Evolutionary conservation across 2,329 filamentous ascomycete species (phyloP), one percentile per base, ranked within the genome.

Genomic region (Microcyclospora pomicola): DNA sequence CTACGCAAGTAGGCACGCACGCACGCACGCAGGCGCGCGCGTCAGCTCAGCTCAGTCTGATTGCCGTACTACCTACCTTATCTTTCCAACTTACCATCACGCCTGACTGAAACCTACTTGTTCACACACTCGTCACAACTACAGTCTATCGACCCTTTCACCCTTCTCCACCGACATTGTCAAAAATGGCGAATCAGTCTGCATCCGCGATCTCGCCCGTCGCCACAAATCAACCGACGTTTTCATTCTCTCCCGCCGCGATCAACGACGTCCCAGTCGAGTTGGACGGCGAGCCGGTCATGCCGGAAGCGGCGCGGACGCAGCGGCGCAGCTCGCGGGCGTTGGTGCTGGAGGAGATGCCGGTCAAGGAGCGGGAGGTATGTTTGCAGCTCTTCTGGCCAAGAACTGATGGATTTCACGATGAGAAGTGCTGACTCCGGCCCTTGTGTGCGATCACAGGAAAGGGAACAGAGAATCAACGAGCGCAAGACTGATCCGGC

Each of bases 201-300:
- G 44, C 41, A n/a, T 39, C 39, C 9, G 43, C 47, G 4, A 44
- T 57, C 19, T 57, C 54, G 11, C 54, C 54, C 11, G 42, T 57
- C 33, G 36, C 34, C 3, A 42, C 41, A 13, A 43, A 39, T 10
- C 53, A 53, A 6, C 53, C 58, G 0, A 52, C 57, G 30, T 59
- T 67, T 43, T 56, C 59, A 5, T 56, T 59, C 1, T 51, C 49
- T 5, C 55, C 58, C 2, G 60, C 59, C 0, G 52, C 63, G 4
- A 61, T 67, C 46, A 67, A 68, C 43, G 46, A 50, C 9, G 51
- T 54, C 33, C 64, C 65, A 0, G 56, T 66, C 5, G 65, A 68
- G 47, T 45, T 68, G 5, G 65, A 68, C 37, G 56, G 58, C 39
- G 55, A 51, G 9, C 55, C 57, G 2, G 39, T 50, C 6, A 54